Evolutionary conservation across 1,284 basidiomycete genomes (phyloP).

Genomic region (Cryptococcus jaspeensis): DNA sequence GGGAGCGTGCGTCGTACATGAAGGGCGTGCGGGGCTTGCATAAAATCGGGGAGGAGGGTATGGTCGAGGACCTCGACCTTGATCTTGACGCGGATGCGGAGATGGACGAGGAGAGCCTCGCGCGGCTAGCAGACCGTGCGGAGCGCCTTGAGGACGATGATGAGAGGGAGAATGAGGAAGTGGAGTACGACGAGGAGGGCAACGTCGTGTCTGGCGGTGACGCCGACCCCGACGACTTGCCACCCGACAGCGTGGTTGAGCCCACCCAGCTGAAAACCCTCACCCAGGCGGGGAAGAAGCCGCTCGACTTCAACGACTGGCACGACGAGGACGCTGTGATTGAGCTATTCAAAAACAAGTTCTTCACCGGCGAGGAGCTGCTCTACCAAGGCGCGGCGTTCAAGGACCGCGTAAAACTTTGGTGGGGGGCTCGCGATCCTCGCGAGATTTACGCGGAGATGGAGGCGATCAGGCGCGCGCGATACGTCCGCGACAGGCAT

Average conservation of each 20-base stretch:
- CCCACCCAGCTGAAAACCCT: conserved; percentile 12
- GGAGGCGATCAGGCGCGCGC: conserved; percentile 58
- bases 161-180: conserved; percentile 57
- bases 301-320: conserved; percentile 28
- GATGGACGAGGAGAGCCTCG: conserved; percentile 10
- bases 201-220: conserved; percentile 7
- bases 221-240: conserved; percentile 19
- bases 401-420: conserved; percentile 29
- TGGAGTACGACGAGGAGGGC: conserved; percentile 13
- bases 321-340: conserved; percentile 34
- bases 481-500: conserved; percentile 30
- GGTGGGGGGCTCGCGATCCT: conserved; percentile 38
- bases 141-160: conserved; percentile 7
- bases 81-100: conserved; percentile 48
- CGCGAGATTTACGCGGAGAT: conserved; percentile 41
- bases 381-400: conserved; percentile 25
- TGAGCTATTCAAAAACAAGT: conserved; percentile 29
- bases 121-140: conserved; percentile 2
- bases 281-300: conserved; percentile 5
- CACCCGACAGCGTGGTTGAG: neutral
- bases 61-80: conserved; percentile 58
- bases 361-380: conserved; percentile 33
- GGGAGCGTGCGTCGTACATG: conserved; percentile 15
- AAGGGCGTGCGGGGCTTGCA: conserved; percentile 10
- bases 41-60: conserved; percentile 11